phyloP scores from a whole-genome alignment of 78 protist species.

The Planoprotostelium fungivorum region DNA sequence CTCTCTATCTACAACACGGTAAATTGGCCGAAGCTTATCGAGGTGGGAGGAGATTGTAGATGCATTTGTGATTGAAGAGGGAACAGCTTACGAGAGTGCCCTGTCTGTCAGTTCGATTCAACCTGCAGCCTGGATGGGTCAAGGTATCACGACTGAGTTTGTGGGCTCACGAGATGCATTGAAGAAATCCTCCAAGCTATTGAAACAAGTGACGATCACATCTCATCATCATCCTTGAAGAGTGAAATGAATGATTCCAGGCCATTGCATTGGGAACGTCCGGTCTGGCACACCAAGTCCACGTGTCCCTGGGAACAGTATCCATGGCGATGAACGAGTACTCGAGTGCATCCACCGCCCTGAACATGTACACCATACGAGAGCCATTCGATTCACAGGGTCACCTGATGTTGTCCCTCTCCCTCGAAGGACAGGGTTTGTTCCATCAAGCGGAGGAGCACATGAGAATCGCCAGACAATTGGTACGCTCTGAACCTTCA shows the following conservation, averaged over 20 bases:
- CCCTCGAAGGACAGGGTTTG: not conserved
- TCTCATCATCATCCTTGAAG: no score
- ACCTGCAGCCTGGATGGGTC: not conserved
- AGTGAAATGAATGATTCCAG: not conserved
- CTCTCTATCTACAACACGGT: slow-evolving; percentile 28
- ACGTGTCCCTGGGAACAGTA: not conserved
- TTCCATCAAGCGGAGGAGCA: not conserved
- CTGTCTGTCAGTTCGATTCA: not conserved
- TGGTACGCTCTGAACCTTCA: not conserved
- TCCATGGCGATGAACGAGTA: not conserved
- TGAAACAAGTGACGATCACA: not conserved
- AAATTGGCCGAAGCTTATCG: not conserved
- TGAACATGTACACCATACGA: not conserved
- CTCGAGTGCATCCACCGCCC: not conserved
- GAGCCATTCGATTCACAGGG: not conserved
- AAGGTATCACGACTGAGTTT: not conserved
- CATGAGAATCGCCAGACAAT: not conserved
- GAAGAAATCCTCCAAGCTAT: not conserved
- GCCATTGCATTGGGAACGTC: not conserved
- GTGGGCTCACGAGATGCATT: not conserved
- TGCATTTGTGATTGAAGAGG: not conserved
- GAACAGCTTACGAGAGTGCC: not conserved
- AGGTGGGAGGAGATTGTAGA: not conserved
- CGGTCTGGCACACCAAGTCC: not conserved
- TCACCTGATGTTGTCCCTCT: not conserved